These are phyloP conservation scores for Caryopteris hybrid DNA, from an alignment of 305 asterid species.

Conservation along the genomic window DNA sequence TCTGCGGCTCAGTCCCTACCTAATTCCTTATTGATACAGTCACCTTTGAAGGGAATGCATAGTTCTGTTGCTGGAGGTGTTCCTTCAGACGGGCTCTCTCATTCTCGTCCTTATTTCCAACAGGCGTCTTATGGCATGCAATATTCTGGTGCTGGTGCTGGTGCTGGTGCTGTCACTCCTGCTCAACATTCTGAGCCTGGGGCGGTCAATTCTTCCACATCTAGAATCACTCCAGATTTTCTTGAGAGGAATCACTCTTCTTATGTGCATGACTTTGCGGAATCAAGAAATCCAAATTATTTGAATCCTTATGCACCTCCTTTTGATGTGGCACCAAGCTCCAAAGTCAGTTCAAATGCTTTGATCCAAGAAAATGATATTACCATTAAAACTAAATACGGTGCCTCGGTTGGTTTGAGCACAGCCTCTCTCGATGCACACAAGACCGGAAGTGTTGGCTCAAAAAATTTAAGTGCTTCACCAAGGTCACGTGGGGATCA, in stretches of 20 bases:
- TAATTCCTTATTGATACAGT: conserved; percentile 27
- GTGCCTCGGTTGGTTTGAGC: conserved; percentile 36
- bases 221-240: conserved; percentile 38
- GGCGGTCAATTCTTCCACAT: conserved; percentile 36
- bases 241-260: conserved; percentile 42
- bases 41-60: conserved; percentile 35
- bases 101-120: conserved; percentile 30
- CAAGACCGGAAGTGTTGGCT: conserved; percentile 31
- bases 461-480: conserved; percentile 24
- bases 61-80: conserved; percentile 37
- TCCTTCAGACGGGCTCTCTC: conserved; percentile 34
- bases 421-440: conserved; percentile 33
- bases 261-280: conserved; percentile 30
- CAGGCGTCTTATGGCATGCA: conserved; percentile 39
- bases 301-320: conserved; percentile 69
- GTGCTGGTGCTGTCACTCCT: conserved; percentile 25
- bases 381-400: conserved; percentile 28
- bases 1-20: conserved; percentile 32
- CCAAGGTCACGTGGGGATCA: conserved; percentile 49
- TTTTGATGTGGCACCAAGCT: conserved; percentile 56
- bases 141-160: conserved; percentile 33
- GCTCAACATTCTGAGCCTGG: conserved; percentile 35
- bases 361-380: conserved; percentile 36
- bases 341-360: conserved; percentile 45
- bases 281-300: conserved; percentile 47